Percentiles rank a stretch among this genome's conserved stretches.
These are phyloP conservation scores for Hygrophila difformis DNA, from an alignment of 257 asterid species.

Conservation along the genomic window DNA sequence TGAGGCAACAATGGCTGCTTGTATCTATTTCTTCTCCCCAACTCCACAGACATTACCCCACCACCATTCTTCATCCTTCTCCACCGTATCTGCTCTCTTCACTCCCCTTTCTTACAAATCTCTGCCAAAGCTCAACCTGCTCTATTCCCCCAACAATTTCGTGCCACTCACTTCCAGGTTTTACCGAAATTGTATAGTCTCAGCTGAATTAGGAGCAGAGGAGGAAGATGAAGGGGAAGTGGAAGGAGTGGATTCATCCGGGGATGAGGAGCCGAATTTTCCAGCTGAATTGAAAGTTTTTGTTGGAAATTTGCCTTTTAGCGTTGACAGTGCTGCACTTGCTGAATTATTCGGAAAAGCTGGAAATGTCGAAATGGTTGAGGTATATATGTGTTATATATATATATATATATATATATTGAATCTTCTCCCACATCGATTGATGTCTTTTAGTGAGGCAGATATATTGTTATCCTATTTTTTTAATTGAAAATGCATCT, in stretches of 20 bases:
- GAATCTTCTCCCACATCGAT: background rate
- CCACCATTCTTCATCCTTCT: constrained; percentile 27
- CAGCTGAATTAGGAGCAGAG: constrained; percentile 46
- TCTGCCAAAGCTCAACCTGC: constrained; percentile 25
- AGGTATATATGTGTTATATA: constrained; percentile 54
- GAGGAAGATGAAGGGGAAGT: constrained; percentile 20
- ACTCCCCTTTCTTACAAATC: constrained; percentile 30
- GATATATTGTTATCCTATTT: too few species aligned
- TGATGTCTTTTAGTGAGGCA: background rate
- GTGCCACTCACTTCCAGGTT: constrained; percentile 21
- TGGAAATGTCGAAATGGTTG: constrained; percentile 83
- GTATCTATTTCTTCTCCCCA: constrained; percentile 45
- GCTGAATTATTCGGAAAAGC: constrained; percentile 64
- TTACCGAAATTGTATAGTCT: constrained; percentile 36
- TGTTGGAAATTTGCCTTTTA: constrained; percentile 81
- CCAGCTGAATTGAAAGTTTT: constrained; percentile 62
- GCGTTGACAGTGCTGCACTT: constrained; percentile 58
- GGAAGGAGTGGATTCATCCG: background rate
- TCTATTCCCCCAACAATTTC: constrained; percentile 17
- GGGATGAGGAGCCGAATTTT: constrained; percentile 21
- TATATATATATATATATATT: too few species aligned
- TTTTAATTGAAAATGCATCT: background rate
- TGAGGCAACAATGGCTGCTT: constrained; percentile 47
- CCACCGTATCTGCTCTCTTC: constrained; percentile 23
- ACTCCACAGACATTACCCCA: constrained; percentile 32